These are phyloP conservation scores for Cardamine chenopodiifolia DNA, from an alignment of 345 rosid genomes.

Conservation along the genomic window DNA sequence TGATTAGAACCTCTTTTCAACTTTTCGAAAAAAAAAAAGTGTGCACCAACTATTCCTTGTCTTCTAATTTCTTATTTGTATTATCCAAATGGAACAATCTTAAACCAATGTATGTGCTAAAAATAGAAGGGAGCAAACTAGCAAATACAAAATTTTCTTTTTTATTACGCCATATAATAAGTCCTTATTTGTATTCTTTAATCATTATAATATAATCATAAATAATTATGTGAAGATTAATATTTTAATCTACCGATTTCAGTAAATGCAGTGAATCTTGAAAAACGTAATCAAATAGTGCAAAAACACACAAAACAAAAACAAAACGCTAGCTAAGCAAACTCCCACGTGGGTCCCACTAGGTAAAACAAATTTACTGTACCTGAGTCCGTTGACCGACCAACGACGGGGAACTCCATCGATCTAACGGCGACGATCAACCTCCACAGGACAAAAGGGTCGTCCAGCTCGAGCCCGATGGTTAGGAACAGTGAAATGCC, in stretches of 20 bases:
- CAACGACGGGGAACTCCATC: background rate
- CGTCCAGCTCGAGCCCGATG: constrained; percentile 52
- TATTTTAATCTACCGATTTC: constrained; percentile 9
- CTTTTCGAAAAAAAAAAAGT: no score
- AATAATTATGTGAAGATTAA: constrained; percentile 22
- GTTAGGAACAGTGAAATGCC: constrained; percentile 88
- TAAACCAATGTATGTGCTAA: background rate
- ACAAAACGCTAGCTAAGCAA: constrained; percentile 16
- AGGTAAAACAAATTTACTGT: constrained; percentile 10
- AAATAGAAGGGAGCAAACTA: background rate
- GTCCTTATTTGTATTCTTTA: constrained; percentile 2
- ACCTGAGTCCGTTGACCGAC: background rate
- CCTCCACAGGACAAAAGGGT: constrained; percentile 70
- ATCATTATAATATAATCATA: background rate
- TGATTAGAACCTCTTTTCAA: no score
- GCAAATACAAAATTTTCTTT: background rate
- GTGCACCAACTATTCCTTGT: no score
- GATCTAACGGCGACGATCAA: constrained; percentile 38
- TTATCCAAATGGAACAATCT: background rate
- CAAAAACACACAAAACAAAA: background rate
- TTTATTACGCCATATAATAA: background rate
- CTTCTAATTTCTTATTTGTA: background rate
- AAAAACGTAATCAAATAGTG: background rate
- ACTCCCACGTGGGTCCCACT: constrained; percentile 3
- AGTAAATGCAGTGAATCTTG: constrained; percentile 32